Percentiles rank a stretch among this genome's conserved stretches.
Evolutionary conservation across 1,139 yeast species (phyloP).

Genomic region (Zygotorulaspora mrakii): DNA sequence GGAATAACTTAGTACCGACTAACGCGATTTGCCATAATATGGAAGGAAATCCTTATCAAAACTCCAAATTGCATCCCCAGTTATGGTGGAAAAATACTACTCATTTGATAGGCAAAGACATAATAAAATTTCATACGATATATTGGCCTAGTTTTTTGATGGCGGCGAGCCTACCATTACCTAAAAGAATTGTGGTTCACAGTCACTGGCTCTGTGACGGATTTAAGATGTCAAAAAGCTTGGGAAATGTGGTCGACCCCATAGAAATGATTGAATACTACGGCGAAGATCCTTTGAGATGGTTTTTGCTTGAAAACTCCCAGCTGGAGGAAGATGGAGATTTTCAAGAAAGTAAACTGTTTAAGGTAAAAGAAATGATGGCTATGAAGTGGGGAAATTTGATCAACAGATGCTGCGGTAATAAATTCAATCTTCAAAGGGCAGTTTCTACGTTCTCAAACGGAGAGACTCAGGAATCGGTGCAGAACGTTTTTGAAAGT

Average conservation of each 20-base stretch:
- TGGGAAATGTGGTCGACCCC: constrained; percentile 97
- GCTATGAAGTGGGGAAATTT: constrained; percentile 84
- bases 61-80: constrained; percentile 7
- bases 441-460: constrained; percentile 35
- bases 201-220: constrained; percentile 94
- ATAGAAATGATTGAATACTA: constrained; percentile 53
- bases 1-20: constrained; percentile 23
- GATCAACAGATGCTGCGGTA: constrained; percentile 67
- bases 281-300: constrained; percentile 72
- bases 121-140: constrained; percentile 78
- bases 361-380: constrained; percentile 56
- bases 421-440: constrained; percentile 56
- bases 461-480: constrained; percentile 5
- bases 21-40: constrained; percentile 4
- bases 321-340: constrained; percentile 75
- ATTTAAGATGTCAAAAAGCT: constrained; percentile 85
- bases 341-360: constrained; percentile 59
- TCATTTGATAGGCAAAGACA: constrained; percentile 90
- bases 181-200: constrained; percentile 77
- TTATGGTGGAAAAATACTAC: constrained; percentile 43
- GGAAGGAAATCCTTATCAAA: neutral
- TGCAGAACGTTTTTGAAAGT: constrained; percentile 6
- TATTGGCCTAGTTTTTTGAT: constrained; percentile 92
- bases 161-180: constrained; percentile 73
- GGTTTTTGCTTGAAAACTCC: constrained; percentile 74